phyloP scores from a whole-genome alignment of 257 asterid species.

The Cordia subcordata region DNA sequence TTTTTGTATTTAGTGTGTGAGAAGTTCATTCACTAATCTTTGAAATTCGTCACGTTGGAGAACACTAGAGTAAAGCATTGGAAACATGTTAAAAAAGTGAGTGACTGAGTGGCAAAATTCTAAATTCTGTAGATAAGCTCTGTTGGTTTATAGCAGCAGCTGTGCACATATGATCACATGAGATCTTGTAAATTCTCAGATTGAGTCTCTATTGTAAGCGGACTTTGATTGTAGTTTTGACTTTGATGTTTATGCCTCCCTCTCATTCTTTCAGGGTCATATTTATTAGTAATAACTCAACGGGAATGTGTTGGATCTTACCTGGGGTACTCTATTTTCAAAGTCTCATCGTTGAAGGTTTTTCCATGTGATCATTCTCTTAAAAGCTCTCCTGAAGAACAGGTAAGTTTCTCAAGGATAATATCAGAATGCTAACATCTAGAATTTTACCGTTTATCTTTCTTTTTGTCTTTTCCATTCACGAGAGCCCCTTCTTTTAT shows the following conservation, averaged over 20 bases:
- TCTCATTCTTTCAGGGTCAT: conserved; percentile 55
- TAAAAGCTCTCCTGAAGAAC: conserved; percentile 60
- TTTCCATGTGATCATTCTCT: conserved; percentile 81
- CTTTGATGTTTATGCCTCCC: conserved; percentile 10
- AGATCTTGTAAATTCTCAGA: too few relatives aligned
- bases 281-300: conserved; percentile 67
- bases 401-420: conserved; percentile 32
- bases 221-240: not conserved
- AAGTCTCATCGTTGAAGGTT: conserved; percentile 64
- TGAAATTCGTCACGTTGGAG: too few relatives aligned
- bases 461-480: conserved; percentile 13
- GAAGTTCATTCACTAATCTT: too few relatives aligned
- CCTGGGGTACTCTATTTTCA: conserved; percentile 73
- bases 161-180: too few relatives aligned
- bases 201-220: too few relatives aligned
- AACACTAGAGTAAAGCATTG: too few relatives aligned
- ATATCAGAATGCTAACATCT: too few relatives aligned
- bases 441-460: not conserved
- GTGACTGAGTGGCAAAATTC: too few relatives aligned
- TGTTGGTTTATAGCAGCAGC: too few relatives aligned
- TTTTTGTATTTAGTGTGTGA: too few relatives aligned
- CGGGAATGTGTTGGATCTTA: conserved; percentile 78
- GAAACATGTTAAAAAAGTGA: too few relatives aligned
- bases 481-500: conserved; percentile 4
- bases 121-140: too few relatives aligned